Base-by-base conservation (phyloP, 2,329 filamentous ascomycete species). In the Monosporascus sp. region DNA sequence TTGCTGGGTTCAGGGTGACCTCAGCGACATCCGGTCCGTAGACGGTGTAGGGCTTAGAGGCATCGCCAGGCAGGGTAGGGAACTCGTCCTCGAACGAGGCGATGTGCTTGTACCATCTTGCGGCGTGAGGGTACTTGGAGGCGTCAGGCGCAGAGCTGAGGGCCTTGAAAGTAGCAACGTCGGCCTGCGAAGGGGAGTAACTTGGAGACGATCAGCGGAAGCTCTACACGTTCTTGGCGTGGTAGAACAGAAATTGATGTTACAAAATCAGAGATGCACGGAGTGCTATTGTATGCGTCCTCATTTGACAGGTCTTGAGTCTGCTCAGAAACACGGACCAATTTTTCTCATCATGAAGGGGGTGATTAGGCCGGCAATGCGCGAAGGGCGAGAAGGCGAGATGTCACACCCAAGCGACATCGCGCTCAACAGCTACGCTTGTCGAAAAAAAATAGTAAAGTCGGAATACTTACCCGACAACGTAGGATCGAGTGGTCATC, bases 51-150 rank as follows among this genome's bases (percentile, higher is more conserved):
- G 87, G 81, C 81, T 94, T 91, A 74, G 88, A 88, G 66, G 92
- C 84, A 78, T 97, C 93, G 74, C 94, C 94, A 55, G 90, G 83
- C 50, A 99, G 89, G 61, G 86, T 88, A 68, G 88, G 81, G 80
- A 97, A 97, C 76, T 97, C 93, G 64, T 88, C 82, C 82, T 95
- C 87, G 80, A 89, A 96, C 66, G 89, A 88, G 74, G 89, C 85
- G 72, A 97, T 90, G 85, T 99, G 93, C 85, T 95, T 96, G 86
- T 96, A 97, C 94, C 94, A 99, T 76, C 94, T 88, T 71, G 90
- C 90, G 70, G 88, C 91, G 79, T 96, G 82, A 69, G 93, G 91
- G 86, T 88, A 96, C 81, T 96, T 96, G 74, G 81, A 80, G 68
- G 88, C 83, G 64, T 88, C 85, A 66, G 94, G 94, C 56, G 84